These are phyloP conservation scores for Areca catechu DNA, from an alignment of 176 grass and related monocot species.

Conservation along the genomic window DNA sequence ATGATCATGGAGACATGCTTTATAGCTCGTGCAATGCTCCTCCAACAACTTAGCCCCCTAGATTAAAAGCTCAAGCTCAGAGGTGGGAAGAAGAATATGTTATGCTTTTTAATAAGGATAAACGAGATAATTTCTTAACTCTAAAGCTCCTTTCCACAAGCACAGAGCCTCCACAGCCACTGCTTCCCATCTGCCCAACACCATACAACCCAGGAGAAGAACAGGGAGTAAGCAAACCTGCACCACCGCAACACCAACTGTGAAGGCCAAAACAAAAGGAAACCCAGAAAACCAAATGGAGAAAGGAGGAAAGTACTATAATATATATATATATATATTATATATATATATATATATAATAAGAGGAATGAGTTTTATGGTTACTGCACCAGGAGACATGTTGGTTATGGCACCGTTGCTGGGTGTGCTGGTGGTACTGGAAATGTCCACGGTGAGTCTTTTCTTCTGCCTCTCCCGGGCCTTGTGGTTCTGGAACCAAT, in stretches of 20 bases:
- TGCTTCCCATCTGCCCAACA: constrained; percentile 19
- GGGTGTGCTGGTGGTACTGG: background rate
- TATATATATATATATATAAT: too few relatives aligned
- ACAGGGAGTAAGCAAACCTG: constrained; percentile 3
- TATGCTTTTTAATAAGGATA: too few relatives aligned
- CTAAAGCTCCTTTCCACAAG: constrained; percentile 26
- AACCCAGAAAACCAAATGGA: background rate
- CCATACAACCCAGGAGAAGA: constrained; percentile 23
- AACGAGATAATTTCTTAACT: background rate
- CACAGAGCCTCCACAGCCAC: constrained; percentile 13
- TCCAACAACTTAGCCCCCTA: too few relatives aligned
- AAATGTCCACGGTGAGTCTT: constrained; percentile 38
- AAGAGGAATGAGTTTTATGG: background rate
- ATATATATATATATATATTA: too few relatives aligned
- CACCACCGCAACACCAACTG: background rate
- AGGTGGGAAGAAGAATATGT: too few relatives aligned
- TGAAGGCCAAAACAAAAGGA: background rate
- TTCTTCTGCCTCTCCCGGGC: constrained; percentile 92
- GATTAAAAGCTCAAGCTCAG: too few relatives aligned
- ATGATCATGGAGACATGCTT: too few relatives aligned
- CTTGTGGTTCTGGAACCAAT: constrained; percentile 99
- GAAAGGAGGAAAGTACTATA: too few relatives aligned
- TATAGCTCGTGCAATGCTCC: too few relatives aligned
- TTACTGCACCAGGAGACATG: constrained; percentile 19
- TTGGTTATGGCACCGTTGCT: background rate